Evolutionary conservation across 2,329 filamentous ascomycete genomes (phyloP).

Genomic region (Cercospora sojina): DNA sequence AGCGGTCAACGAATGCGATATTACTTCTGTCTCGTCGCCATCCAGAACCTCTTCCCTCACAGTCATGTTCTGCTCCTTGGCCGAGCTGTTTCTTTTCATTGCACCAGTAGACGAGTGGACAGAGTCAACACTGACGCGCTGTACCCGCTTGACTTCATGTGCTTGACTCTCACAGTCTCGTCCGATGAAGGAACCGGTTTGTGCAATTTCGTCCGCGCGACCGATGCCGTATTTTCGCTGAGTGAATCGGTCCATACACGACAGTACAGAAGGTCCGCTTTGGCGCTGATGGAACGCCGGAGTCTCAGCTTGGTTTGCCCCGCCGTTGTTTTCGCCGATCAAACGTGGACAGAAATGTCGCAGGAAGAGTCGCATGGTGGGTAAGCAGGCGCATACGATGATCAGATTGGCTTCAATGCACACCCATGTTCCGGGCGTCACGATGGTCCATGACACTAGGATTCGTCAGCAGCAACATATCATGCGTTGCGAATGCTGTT

Average conservation of each 20-base stretch:
- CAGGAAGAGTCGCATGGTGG: slow-evolving; percentile 20
- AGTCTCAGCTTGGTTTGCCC: neutral
- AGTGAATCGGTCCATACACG: neutral
- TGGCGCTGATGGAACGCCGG: neutral
- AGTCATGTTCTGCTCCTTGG: neutral
- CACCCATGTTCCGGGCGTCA: neutral
- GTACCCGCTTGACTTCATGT: neutral
- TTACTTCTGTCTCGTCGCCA: neutral
- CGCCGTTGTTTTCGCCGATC: slow-evolving; percentile 13
- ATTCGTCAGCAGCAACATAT: neutral
- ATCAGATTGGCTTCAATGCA: slow-evolving; percentile 22
- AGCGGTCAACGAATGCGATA: neutral
- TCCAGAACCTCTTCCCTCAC: neutral
- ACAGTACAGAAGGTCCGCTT: neutral
- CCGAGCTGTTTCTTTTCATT: neutral
- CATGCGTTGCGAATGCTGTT: neutral
- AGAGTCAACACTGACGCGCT: neutral
- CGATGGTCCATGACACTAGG: neutral
- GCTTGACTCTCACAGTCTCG: neutral
- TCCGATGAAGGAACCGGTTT: neutral
- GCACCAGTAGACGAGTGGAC: neutral
- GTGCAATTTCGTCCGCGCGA: neutral
- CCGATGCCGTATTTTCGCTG: neutral
- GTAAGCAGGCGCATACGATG: slow-evolving; percentile 19
- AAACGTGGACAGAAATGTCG: slow-evolving; percentile 16